Conservation (phyloP, 345 rosid genomes). For the Corchorus olitorius region DNA sequence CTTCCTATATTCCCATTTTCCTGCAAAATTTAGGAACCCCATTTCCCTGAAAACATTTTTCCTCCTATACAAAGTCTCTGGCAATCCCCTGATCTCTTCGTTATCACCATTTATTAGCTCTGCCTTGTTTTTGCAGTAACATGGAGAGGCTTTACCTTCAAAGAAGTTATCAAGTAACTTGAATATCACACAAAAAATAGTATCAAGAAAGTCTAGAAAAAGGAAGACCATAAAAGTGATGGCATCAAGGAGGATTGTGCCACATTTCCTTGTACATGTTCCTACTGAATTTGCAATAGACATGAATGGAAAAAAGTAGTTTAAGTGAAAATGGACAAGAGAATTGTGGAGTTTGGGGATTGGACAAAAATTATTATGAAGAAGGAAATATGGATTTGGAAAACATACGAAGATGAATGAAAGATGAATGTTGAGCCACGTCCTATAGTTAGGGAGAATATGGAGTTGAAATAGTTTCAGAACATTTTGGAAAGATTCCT, state of each 20-base stretch:
- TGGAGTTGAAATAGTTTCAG: too few relatives aligned
- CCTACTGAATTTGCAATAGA: slow-evolving; percentile 20
- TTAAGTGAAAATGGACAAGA: background rate
- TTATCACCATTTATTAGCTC: background rate
- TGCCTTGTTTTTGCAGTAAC: slow-evolving; percentile 43
- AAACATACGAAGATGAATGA: too few relatives aligned
- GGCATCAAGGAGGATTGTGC: slow-evolving; percentile 27
- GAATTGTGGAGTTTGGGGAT: background rate
- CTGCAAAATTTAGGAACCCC: slow-evolving; percentile 37
- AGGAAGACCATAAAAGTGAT: slow-evolving; percentile 47
- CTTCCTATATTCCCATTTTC: slow-evolving; percentile 34
- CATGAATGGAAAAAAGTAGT: slow-evolving; percentile 23
- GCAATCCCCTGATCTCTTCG: slow-evolving; percentile 34
- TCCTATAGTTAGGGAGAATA: too few relatives aligned
- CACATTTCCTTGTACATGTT: slow-evolving; percentile 31
- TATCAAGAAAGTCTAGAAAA: slow-evolving; percentile 57
- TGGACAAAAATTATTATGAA: background rate
- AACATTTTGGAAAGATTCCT: too few relatives aligned
- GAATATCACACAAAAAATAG: slow-evolving; percentile 46
- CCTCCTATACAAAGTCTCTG: slow-evolving; percentile 65
- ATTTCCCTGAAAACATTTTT: slow-evolving; percentile 49
- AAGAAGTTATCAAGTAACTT: slow-evolving; percentile 53
- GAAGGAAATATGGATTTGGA: too few relatives aligned
- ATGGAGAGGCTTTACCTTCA: slow-evolving; percentile 45
- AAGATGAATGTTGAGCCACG: too few relatives aligned